These are phyloP conservation scores for Sporothrix mexicana DNA, from an alignment of 2,329 filamentous ascomycete species.

Conservation along the genomic window DNA sequence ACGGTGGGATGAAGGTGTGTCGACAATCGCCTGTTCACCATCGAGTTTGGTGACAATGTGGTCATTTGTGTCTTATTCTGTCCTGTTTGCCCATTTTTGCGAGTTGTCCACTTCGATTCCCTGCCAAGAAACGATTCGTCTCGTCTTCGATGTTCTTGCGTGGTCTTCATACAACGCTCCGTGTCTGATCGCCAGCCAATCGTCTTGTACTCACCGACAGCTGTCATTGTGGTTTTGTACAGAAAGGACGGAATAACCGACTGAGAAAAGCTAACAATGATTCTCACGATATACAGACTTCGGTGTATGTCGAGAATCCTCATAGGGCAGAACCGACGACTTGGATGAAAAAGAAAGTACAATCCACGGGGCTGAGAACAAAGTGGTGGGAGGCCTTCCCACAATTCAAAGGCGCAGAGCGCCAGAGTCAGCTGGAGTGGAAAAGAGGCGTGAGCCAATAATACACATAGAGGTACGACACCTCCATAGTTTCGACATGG, in stretches of 20 bases:
- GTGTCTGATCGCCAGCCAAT: constrained; percentile 26
- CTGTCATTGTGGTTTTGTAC: too few relatives aligned
- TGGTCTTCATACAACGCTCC: constrained; percentile 24
- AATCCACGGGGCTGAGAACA: not conserved
- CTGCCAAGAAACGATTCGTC: constrained; percentile 26
- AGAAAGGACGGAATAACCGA: not conserved
- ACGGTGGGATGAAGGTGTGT: not conserved
- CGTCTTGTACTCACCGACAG: not conserved
- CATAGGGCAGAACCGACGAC: not conserved
- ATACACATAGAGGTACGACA: not conserved
- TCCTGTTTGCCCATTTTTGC: too few relatives aligned
- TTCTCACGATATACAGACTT: not conserved
- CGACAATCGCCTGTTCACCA: not conserved
- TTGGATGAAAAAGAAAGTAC: not conserved
- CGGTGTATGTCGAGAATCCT: too few relatives aligned
- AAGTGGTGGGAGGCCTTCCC: constrained; percentile 4
- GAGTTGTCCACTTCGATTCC: not conserved
- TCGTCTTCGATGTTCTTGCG: constrained; percentile 14
- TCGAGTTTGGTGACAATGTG: not conserved
- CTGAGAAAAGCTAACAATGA: not conserved
- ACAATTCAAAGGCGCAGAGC: not conserved
- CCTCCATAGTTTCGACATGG: constrained; percentile 9
- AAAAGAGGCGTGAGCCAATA: constrained; percentile 18
- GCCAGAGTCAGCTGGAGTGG: constrained; percentile 12
- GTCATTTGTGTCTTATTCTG: not conserved